Percentiles rank a stretch among this genome's conserved stretches.
phyloP scores from a whole-genome alignment of 768 basidiomycete genomes.

The Clavaria fumosa region DNA sequence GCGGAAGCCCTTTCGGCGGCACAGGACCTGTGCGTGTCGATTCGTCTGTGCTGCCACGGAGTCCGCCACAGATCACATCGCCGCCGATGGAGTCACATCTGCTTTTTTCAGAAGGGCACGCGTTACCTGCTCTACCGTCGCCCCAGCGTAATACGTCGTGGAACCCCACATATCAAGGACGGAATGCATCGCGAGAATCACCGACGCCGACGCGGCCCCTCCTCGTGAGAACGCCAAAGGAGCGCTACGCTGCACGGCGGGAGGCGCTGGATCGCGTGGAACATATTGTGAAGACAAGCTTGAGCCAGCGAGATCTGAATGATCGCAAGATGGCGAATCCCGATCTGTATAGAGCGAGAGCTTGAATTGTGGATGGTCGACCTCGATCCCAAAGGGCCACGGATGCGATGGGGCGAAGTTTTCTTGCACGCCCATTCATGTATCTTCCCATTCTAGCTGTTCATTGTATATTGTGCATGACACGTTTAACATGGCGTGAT shows the following conservation, averaged over 20 bases:
- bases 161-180: not conserved
- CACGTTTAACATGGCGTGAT: too few relatives aligned
- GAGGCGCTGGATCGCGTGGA: conserved; percentile 21
- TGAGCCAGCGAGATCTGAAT: conserved; percentile 17
- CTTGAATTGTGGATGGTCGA: too few relatives aligned
- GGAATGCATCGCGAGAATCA: not conserved
- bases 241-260: conserved; percentile 8
- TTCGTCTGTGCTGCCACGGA: conserved; percentile 32
- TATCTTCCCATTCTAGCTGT: too few relatives aligned
- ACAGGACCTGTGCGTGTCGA: conserved; percentile 24
- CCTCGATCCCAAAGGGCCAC: too few relatives aligned
- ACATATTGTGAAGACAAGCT: conserved; percentile 22
- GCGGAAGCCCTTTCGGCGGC: conserved; percentile 16
- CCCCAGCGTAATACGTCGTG: not conserved
- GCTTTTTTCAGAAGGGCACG: conserved; percentile 31
- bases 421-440: too few relatives aligned
- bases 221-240: conserved; percentile 3
- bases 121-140: conserved; percentile 4
- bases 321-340: too few relatives aligned
- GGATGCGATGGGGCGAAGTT: too few relatives aligned
- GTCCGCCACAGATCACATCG: conserved; percentile 42
- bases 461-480: too few relatives aligned
- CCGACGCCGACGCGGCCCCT: not conserved
- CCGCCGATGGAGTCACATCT: conserved; percentile 40
- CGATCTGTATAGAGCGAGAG: too few relatives aligned